Base-by-base conservation (phyloP, 495 filamentous ascomycete species). In the Podospora sp. region DNA sequence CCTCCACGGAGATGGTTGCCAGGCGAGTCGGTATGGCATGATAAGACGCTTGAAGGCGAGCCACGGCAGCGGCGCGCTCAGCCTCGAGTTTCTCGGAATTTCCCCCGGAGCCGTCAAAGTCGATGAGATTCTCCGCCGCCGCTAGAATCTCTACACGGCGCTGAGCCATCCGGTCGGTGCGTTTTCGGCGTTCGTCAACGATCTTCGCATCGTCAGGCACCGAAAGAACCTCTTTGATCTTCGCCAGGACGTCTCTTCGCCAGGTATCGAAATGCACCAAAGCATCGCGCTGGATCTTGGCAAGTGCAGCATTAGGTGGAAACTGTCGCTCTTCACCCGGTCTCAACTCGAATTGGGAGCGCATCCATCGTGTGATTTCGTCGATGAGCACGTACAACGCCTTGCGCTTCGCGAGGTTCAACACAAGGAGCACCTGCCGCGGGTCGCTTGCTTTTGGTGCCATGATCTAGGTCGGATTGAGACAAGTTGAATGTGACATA, bases 1-100 rank as follows among this genome's bases (percentile, higher is more conserved):
- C 82, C 36, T 77, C 76, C 11, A 76, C 51, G 1, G 79, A 67
- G 65, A 83, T 72, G 2, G 74, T 75, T 0, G 73, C 62, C 24
- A 87, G 72, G 7, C 75, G 66, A 0, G 81, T 86, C 2, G 82
- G 76, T 51, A 86, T 81, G 1, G 82, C 75, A 2, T 81, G 82
- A 66, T 82, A 86, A 26, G 75, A 60, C 7, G 59, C 33, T 65
- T 81, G 79, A 22, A 84, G 77, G 0, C 73, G 60, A 0, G 75
- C 61, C 3, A 78, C 65, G 46, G 76, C 74, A 20, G 72, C 62
- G 22, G 72, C 69, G 26, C 72, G 64, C 26, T 67, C 65, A 22
- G 21, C 49, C 24, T 56, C 27, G 24, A 66, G 27, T 0, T 26
- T 5, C 6, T 20, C 29, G 0, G 20, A 5, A 49, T 6, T 22